Conservation (phyloP, 192 early-diverging fungal species). For the Podila verticillata region DNA sequence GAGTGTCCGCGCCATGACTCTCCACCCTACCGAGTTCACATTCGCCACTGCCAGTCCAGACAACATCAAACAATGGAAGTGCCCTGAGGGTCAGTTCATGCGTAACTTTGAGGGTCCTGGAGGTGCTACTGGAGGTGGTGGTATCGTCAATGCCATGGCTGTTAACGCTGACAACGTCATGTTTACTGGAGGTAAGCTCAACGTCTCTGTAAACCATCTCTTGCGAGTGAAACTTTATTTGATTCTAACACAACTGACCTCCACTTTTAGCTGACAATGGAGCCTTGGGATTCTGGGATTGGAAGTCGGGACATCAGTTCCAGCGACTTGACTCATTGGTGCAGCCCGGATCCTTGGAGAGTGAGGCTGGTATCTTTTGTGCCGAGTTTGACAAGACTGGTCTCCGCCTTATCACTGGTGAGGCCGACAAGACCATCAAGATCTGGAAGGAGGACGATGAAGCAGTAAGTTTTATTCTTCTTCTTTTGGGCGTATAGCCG, state of each 20-base stretch:
- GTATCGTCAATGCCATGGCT: conserved; percentile 91
- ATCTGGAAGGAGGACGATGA: conserved; percentile 93
- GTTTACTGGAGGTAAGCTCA: conserved; percentile 86
- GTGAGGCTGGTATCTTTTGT: conserved; percentile 95
- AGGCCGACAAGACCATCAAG: conserved; percentile 99
- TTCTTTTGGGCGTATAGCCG: background rate
- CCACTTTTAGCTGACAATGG: conserved; percentile 85
- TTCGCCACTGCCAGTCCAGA: conserved; percentile 92
- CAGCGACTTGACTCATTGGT: conserved; percentile 87
- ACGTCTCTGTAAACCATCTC: background rate
- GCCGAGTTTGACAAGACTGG: conserved; percentile 97
- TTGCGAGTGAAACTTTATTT: background rate
- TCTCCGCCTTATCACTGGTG: conserved; percentile 94
- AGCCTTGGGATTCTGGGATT: conserved; percentile 97
- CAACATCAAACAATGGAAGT: conserved; percentile 97
- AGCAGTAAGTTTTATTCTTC: conserved; percentile 59
- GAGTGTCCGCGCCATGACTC: conserved; percentile 88
- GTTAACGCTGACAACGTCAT: conserved; percentile 94
- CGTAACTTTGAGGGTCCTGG: conserved; percentile 91
- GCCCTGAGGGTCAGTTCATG: conserved; percentile 93
- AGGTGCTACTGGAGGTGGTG: conserved; percentile 82
- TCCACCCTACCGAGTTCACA: conserved; percentile 94
- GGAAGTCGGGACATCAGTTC: conserved; percentile 95
- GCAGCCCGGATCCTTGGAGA: conserved; percentile 96
- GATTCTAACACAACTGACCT: background rate